Evolutionary conservation across 2,329 filamentous ascomycete species (phyloP).

Genomic region (Verticillium albo-atrum): DNA sequence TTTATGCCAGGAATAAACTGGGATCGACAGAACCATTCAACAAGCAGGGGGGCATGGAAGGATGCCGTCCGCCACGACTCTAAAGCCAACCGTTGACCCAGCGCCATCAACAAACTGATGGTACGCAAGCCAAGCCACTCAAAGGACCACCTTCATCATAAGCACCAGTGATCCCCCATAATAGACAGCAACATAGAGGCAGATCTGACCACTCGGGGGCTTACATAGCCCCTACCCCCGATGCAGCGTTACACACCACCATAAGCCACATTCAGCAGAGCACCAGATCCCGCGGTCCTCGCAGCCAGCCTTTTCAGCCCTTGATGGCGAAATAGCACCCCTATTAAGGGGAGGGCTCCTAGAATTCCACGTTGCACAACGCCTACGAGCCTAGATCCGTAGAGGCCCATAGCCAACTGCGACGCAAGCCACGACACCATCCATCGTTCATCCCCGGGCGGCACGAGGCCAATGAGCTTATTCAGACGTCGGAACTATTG

Average conservation of each 20-base stretch:
- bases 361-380: neutral
- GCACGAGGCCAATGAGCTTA: neutral
- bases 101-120: neutral
- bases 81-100: neutral
- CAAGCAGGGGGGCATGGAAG: neutral
- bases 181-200: neutral
- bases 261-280: neutral
- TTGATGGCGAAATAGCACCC: neutral
- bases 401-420: neutral
- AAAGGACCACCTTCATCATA: neutral
- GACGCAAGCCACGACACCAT: neutral
- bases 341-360: neutral
- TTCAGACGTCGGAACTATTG: neutral
- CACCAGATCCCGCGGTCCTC: neutral
- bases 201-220: constrained; percentile 1
- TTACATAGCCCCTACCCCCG: neutral
- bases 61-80: neutral
- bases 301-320: neutral
- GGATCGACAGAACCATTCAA: neutral
- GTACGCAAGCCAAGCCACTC: neutral
- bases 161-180: neutral
- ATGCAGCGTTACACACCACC: neutral
- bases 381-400: neutral
- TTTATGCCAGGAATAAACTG: neutral
- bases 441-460: neutral